Evolutionary conservation across 805 yeast species (phyloP).

Genomic region (Saturnispora bothae): DNA sequence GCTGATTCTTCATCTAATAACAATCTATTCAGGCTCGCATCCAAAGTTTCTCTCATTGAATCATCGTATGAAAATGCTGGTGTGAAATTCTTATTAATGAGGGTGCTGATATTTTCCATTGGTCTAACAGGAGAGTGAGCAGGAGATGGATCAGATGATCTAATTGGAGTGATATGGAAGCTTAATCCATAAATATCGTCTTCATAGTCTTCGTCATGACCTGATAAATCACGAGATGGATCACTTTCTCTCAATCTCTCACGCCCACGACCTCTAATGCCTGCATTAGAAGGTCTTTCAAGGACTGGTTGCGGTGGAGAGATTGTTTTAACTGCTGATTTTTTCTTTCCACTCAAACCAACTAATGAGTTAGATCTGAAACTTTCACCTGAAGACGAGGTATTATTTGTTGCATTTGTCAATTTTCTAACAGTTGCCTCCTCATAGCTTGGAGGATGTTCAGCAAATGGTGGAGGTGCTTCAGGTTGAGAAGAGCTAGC

Average conservation of each 20-base stretch:
- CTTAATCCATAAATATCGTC: conserved; percentile 18
- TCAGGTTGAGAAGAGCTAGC: neutral
- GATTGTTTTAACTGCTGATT: neutral
- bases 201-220: conserved; percentile 6
- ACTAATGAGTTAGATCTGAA: conserved; percentile 9
- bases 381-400: neutral
- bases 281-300: neutral
- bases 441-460: conserved; percentile 24
- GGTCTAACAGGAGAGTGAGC: conserved; percentile 9
- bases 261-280: neutral
- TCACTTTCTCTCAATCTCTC: conserved; percentile 4
- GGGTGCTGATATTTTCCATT: conserved; percentile 11
- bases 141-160: conserved; percentile 21
- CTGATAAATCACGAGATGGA: conserved; percentile 3
- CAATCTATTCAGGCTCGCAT: neutral
- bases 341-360: neutral
- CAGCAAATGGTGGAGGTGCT: conserved; percentile 22
- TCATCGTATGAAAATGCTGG: conserved; percentile 14
- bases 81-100: conserved; percentile 17
- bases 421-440: conserved; percentile 12
- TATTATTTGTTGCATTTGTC: neutral
- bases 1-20: neutral
- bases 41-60: neutral
- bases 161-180: conserved; percentile 22
- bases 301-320: neutral